A percentile compares a stretch with the other conserved stretches of the same genome.
These are phyloP conservation scores for Puya raimondii DNA, from an alignment of 176 grass and related monocot species.

Conservation along the genomic window DNA sequence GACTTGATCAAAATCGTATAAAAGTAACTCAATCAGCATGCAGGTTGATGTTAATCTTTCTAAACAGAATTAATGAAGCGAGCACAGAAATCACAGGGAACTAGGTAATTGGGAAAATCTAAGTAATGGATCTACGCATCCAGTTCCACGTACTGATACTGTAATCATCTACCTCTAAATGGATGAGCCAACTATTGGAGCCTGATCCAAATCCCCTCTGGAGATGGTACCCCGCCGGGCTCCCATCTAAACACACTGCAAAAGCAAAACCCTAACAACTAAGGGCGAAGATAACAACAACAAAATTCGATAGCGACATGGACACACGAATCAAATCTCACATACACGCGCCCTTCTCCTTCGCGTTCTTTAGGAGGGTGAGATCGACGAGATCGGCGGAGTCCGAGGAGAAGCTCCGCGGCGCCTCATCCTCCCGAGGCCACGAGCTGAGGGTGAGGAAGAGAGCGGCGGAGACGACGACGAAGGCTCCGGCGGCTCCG, in stretches of 20 bases:
- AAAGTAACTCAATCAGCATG: too few species aligned
- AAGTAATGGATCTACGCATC: not conserved
- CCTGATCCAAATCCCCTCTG: slow-evolving; percentile 43
- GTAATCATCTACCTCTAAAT: slow-evolving; percentile 41
- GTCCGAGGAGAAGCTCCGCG: slow-evolving; percentile 7
- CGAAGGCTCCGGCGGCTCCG: slow-evolving; percentile 4
- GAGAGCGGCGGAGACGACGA: slow-evolving; percentile 20
- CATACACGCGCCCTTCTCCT: slow-evolving; percentile 74
- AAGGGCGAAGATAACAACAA: not conserved
- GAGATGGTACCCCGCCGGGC: slow-evolving; percentile 56
- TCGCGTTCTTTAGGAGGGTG: slow-evolving; percentile 46
- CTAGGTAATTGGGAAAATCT: not conserved
- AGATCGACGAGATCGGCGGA: slow-evolving; percentile 45
- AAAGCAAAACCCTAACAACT: not conserved
- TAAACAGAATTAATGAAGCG: too few species aligned
- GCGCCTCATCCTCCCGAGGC: not conserved
- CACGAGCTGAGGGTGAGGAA: slow-evolving; percentile 6
- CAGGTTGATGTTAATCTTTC: too few species aligned
- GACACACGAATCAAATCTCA: not conserved
- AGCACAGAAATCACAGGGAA: not conserved
- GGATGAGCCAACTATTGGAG: slow-evolving; percentile 44
- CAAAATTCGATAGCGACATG: not conserved
- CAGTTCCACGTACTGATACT: too few species aligned
- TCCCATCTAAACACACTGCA: slow-evolving; percentile 72
- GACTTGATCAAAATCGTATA: too few species aligned